Conservation (phyloP, 225 moss, liverwort and hornwort genomes). For the Thuidium tamariscinum region DNA sequence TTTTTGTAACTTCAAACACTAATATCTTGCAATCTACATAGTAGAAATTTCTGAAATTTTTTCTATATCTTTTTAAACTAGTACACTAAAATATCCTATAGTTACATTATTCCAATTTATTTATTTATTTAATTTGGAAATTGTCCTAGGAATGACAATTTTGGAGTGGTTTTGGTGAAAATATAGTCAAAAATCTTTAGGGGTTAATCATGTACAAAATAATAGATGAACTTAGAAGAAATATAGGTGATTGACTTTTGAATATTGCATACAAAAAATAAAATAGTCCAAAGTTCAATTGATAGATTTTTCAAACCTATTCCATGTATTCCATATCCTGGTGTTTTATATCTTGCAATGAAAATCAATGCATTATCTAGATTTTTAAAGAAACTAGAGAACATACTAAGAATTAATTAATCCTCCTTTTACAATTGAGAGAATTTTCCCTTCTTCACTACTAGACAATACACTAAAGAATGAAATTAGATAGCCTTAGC, state of each 20-base stretch:
- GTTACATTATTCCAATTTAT: too few species aligned
- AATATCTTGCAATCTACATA: too few species aligned
- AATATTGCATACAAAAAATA: background rate
- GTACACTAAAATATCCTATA: too few species aligned
- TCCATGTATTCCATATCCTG: background rate
- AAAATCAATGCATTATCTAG: background rate
- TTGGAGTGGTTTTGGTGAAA: too few species aligned
- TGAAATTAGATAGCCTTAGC: background rate
- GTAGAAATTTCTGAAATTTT: too few species aligned
- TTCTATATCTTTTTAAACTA: too few species aligned
- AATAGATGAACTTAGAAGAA: background rate
- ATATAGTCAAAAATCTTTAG: background rate
- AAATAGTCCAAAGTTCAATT: background rate
- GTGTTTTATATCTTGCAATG: background rate
- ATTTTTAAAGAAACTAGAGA: fast-evolving
- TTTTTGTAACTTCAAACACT: too few species aligned
- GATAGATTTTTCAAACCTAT: background rate
- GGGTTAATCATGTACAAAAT: background rate
- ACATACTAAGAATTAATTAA: fast-evolving
- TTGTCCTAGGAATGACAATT: too few species aligned
- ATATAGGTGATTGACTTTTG: background rate
- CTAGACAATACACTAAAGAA: background rate
- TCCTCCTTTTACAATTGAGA: background rate
- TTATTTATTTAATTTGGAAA: too few species aligned
- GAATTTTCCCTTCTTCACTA: background rate